These are phyloP conservation scores for Coniochaeta sp. DNA, from an alignment of 2,329 filamentous ascomycete species.

Conservation along the genomic window DNA sequence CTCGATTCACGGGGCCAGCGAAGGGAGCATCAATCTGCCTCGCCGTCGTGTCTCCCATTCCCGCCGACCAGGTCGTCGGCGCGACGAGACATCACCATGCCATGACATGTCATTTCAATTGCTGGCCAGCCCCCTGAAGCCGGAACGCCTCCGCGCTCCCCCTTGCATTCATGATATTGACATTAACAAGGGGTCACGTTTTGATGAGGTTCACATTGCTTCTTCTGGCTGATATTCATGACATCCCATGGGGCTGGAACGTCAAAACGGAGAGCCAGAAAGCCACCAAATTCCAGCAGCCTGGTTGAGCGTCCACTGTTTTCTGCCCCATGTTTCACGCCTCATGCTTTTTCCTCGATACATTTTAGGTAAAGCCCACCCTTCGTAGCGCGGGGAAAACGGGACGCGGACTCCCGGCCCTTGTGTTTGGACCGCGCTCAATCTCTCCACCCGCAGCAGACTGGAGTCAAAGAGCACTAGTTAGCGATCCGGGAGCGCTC, in stretches of 20 bases:
- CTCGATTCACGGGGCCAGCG: not conserved
- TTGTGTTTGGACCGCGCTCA: not conserved
- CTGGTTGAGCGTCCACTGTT: not conserved
- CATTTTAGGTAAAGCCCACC: not conserved
- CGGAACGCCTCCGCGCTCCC: too few species aligned
- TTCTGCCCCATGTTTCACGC: not conserved
- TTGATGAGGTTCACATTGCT: too few species aligned
- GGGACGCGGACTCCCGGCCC: not conserved
- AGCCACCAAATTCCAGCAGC: not conserved
- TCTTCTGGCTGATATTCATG: not conserved
- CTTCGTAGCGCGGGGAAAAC: not conserved
- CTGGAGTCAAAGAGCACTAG: not conserved
- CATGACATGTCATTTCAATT: too few species aligned
- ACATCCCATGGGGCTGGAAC: not conserved
- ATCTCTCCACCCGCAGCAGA: not conserved
- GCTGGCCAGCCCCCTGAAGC: too few species aligned
- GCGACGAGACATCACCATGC: not conserved
- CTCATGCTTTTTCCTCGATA: not conserved
- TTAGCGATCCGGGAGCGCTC: not conserved
- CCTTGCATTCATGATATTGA: too few species aligned
- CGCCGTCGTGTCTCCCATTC: not conserved
- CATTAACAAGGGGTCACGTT: too few species aligned
- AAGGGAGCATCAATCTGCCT: not conserved
- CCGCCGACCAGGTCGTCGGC: not conserved
- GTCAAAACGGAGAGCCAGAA: not conserved